Evolutionary conservation across 2,329 filamentous ascomycete species (phyloP).

Genomic region (Ramularia endophylla): DNA sequence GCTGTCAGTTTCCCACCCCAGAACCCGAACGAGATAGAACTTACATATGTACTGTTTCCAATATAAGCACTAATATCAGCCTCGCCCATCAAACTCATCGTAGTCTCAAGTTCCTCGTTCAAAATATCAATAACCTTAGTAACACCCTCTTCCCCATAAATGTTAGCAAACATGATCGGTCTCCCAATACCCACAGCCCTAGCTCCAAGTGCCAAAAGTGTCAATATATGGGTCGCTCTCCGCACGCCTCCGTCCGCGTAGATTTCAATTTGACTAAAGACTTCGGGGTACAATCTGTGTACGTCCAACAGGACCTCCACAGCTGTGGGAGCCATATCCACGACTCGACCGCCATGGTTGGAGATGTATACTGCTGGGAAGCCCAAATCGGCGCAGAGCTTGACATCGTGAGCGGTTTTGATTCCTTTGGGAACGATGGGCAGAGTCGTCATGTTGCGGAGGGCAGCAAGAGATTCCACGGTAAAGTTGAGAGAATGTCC

Average conservation of each 20-base stretch:
- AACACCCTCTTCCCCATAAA: constrained; percentile 57
- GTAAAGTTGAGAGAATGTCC: constrained; percentile 12
- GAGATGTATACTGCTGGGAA: constrained; percentile 36
- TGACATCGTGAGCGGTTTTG: constrained; percentile 25
- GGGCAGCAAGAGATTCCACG: constrained; percentile 5
- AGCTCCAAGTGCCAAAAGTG: constrained; percentile 34
- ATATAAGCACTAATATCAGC: constrained; percentile 10
- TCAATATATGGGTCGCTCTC: constrained; percentile 33
- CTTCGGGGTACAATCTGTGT: constrained; percentile 47
- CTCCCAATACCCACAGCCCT: constrained; percentile 42
- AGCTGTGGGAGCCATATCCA: constrained; percentile 54
- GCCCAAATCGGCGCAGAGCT: constrained; percentile 32
- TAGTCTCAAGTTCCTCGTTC: constrained; percentile 42
- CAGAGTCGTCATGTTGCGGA: constrained; percentile 13
- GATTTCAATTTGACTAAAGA: constrained; percentile 37
- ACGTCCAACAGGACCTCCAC: constrained; percentile 73
- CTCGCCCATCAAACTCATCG: constrained; percentile 14
- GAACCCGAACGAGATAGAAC: background rate
- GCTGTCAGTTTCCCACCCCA: too few species aligned
- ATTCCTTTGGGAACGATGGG: constrained; percentile 13
- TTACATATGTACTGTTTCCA: constrained; percentile 13
- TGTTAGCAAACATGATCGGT: constrained; percentile 48
- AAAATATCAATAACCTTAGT: constrained; percentile 44
- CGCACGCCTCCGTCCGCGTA: constrained; percentile 37
- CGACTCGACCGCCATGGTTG: constrained; percentile 38